These are phyloP conservation scores for Candida insectalens DNA, from an alignment of 805 yeast genomes.

Conservation along the genomic window DNA sequence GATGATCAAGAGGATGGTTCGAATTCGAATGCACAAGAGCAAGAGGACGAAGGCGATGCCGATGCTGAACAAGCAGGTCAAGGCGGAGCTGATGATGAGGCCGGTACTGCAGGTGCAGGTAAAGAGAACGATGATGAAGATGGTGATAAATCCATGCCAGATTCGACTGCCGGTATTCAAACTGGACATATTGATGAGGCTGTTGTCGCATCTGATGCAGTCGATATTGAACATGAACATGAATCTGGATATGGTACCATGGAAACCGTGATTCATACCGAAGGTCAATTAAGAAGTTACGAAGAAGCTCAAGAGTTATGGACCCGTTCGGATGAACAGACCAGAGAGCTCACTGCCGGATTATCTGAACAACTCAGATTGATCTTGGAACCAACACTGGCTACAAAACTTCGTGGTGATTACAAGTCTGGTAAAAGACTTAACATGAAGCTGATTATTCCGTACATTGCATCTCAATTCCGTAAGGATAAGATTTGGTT, in stretches of 20 bases:
- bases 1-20: slow-evolving; percentile 26
- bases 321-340: slow-evolving; percentile 75
- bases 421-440: slow-evolving; percentile 94
- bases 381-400: slow-evolving; percentile 89
- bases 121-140: slow-evolving; percentile 18
- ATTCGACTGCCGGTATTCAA: slow-evolving; percentile 8
- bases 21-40: slow-evolving; percentile 19
- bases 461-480: slow-evolving; percentile 95
- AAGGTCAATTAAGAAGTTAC: slow-evolving; percentile 11
- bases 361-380: slow-evolving; percentile 88
- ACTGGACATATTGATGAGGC: slow-evolving; percentile 29
- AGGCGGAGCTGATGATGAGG: slow-evolving; percentile 9
- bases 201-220: slow-evolving; percentile 23
- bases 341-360: slow-evolving; percentile 78
- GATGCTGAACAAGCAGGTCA: not conserved
- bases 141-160: slow-evolving; percentile 13
- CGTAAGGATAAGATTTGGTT: slow-evolving; percentile 98
- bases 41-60: slow-evolving; percentile 17
- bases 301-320: slow-evolving; percentile 72
- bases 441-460: slow-evolving; percentile 95
- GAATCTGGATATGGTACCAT: slow-evolving; percentile 11
- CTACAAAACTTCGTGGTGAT: slow-evolving; percentile 93
- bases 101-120: slow-evolving; percentile 24
- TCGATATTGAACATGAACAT: slow-evolving; percentile 10
- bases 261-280: slow-evolving; percentile 9